phyloP scores from a whole-genome alignment of 129 eudicot genomes.

The Flaveria sonorensis region DNA sequence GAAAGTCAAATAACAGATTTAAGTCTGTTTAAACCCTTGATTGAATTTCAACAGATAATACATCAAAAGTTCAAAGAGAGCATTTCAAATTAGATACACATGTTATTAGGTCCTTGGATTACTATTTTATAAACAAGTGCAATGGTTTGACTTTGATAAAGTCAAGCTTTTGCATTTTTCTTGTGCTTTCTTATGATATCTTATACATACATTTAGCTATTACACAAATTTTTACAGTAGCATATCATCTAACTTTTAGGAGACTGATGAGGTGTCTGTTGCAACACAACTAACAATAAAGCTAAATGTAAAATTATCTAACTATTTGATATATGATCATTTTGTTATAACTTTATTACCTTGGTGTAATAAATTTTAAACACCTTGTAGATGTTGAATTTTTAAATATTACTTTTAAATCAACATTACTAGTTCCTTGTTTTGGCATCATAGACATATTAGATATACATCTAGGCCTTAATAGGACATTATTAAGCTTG shows the following conservation, averaged over 20 bases:
- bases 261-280: neutral
- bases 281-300: no score
- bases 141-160: neutral
- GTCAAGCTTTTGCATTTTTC: constrained; percentile 5
- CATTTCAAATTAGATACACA: neutral
- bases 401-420: no score
- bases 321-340: no score
- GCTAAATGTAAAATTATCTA: no score
- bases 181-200: neutral
- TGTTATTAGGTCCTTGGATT: neutral
- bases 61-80: neutral
- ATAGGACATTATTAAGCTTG: neutral
- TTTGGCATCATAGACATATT: neutral
- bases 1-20: neutral
- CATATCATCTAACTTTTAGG: neutral
- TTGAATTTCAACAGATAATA: neutral
- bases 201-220: neutral
- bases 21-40: neutral
- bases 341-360: neutral
- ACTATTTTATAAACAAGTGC: neutral
- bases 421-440: neutral
- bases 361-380: neutral
- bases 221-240: constrained; percentile 1
- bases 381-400: neutral
- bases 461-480: neutral